Percentiles rank a stretch among this genome's conserved stretches.
Evolutionary conservation across 805 yeast genomes (phyloP).

Genomic region (Lipomyces sp.): DNA sequence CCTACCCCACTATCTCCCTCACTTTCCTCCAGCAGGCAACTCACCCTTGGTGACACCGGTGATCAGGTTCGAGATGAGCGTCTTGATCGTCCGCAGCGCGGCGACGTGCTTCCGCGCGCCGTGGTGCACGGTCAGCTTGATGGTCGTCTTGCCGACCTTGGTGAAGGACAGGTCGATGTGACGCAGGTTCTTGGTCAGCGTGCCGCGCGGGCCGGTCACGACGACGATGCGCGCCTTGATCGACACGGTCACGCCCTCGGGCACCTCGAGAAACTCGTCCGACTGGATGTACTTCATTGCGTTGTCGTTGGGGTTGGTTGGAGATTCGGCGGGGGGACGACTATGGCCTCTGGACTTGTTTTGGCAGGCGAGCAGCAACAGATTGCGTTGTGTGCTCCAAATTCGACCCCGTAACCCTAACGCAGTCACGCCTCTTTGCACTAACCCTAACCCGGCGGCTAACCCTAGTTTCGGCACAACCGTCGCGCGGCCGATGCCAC

Average conservation of each 20-base stretch:
- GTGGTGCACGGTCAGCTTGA: slow-evolving; percentile 91
- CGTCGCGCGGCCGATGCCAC: background rate
- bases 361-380: too few species aligned
- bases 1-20: background rate
- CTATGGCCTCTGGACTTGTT: too few species aligned
- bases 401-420: background rate
- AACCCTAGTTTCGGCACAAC: too few species aligned
- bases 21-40: slow-evolving; percentile 3
- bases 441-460: background rate
- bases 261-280: slow-evolving; percentile 77
- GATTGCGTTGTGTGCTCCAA: too few species aligned
- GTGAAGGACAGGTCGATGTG: slow-evolving; percentile 92
- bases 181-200: slow-evolving; percentile 80
- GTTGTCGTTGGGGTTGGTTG: slow-evolving; percentile 5
- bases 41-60: slow-evolving; percentile 97
- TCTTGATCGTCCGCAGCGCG: slow-evolving; percentile 96
- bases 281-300: slow-evolving; percentile 82
- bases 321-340: background rate
- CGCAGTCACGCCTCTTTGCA: slow-evolving; percentile 3
- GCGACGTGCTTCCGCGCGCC: slow-evolving; percentile 99
- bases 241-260: slow-evolving; percentile 87
- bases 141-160: slow-evolving; percentile 65
- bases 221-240: slow-evolving; percentile 88
- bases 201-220: slow-evolving; percentile 98
- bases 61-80: slow-evolving; percentile 88